These are phyloP conservation scores for Moricandia arvensis DNA, from an alignment of 345 rosid genomes.

Conservation along the genomic window DNA sequence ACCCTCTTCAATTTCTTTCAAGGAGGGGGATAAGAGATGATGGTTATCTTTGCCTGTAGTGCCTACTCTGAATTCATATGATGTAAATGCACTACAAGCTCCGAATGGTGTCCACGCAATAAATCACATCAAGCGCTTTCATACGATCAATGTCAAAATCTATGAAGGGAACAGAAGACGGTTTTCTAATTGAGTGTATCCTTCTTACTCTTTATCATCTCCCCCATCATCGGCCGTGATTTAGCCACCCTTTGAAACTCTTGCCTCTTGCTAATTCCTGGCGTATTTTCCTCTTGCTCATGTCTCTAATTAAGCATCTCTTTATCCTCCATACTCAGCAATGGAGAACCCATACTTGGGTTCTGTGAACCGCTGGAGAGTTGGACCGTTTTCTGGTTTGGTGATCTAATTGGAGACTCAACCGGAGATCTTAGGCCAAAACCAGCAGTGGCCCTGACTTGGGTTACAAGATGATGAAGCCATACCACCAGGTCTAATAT, in stretches of 20 bases:
- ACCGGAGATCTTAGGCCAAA: slow-evolving; percentile 68
- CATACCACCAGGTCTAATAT: slow-evolving; percentile 80
- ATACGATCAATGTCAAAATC: slow-evolving; percentile 76
- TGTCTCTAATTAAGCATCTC: slow-evolving; percentile 94
- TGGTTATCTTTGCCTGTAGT: too few relatives aligned
- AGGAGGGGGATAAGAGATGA: too few relatives aligned
- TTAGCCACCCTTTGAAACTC: slow-evolving; percentile 74
- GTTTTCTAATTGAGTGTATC: slow-evolving; percentile 67
- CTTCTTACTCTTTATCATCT: slow-evolving; percentile 44
- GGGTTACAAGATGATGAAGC: slow-evolving; percentile 87
- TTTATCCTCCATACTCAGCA: slow-evolving; percentile 71
- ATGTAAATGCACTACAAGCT: slow-evolving; percentile 36
- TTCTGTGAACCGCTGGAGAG: slow-evolving; percentile 39
- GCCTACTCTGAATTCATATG: too few relatives aligned
- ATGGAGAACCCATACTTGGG: slow-evolving; percentile 46
- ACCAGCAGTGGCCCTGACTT: slow-evolving; percentile 62
- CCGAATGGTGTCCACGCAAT: slow-evolving; percentile 78
- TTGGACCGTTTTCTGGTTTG: slow-evolving; percentile 55
- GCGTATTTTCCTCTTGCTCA: slow-evolving; percentile 74
- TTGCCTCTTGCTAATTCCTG: slow-evolving; percentile 96
- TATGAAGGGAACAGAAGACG: slow-evolving; percentile 65
- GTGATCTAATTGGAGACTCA: slow-evolving; percentile 82
- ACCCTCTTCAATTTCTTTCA: too few relatives aligned
- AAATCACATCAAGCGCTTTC: slow-evolving; percentile 85
- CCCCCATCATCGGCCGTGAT: slow-evolving; percentile 51